Evolutionary conservation across 805 yeast genomes (phyloP).

Genomic region (Kodamaea neixiangensis): DNA sequence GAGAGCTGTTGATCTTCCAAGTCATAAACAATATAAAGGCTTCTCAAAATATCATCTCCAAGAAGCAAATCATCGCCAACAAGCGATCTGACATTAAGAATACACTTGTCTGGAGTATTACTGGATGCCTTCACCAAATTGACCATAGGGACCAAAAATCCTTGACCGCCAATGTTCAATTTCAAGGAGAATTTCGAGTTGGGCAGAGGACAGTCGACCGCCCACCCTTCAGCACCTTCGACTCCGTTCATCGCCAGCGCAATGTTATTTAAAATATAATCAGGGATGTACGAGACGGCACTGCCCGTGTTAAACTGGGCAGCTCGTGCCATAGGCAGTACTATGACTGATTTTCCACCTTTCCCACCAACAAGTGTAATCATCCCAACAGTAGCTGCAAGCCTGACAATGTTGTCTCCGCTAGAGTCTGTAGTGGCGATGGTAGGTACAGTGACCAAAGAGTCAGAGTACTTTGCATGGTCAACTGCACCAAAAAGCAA

Average conservation of each 20-base stretch:
- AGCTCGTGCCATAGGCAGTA: neutral
- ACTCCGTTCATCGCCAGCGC: neutral
- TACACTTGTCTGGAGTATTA: neutral
- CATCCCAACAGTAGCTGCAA: neutral
- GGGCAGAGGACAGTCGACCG: neutral
- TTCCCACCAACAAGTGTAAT: neutral
- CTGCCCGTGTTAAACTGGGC: neutral
- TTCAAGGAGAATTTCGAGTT: neutral
- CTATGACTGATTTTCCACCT: neutral
- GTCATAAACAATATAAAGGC: neutral
- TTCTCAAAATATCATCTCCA: neutral
- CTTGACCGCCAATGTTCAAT: slow-evolving; percentile 6
- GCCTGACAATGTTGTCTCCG: neutral
- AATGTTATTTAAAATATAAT: neutral
- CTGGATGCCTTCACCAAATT: neutral
- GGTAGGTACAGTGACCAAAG: slow-evolving; percentile 22
- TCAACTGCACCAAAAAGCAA: slow-evolving; percentile 76
- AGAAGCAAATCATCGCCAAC: neutral
- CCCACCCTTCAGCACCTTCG: neutral
- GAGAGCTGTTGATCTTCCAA: neutral
- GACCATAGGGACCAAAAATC: slow-evolving; percentile 9
- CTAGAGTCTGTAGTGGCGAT: slow-evolving; percentile 31
- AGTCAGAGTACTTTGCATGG: slow-evolving; percentile 59
- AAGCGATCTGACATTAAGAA: neutral
- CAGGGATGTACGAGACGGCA: neutral